phyloP scores from a whole-genome alignment of 202 grass and related monocot genomes.

The Carex arenaria region DNA sequence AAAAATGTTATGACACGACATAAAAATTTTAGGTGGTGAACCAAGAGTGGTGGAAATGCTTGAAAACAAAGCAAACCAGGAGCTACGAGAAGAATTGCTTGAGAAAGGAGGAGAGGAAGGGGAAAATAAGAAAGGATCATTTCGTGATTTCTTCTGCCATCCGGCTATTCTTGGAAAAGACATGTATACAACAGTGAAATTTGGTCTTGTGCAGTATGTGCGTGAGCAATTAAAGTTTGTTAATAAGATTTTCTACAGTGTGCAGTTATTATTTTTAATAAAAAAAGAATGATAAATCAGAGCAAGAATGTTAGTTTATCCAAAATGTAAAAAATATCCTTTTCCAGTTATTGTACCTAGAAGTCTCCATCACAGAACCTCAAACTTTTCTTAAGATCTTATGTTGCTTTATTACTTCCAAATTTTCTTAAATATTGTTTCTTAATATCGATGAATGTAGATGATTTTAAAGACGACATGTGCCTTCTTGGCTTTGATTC shows the following conservation, averaged over 20 bases:
- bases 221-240: conserved; percentile 19
- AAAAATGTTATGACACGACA: neutral
- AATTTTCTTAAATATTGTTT: conserved; percentile 1
- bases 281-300: neutral
- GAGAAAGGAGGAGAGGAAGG: conserved; percentile 21
- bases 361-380: neutral
- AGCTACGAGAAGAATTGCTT: conserved; percentile 50
- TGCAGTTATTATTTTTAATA: neutral
- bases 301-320: neutral
- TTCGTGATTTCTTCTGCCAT: conserved; percentile 44
- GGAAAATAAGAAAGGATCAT: conserved; percentile 8
- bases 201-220: conserved; percentile 93
- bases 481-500: conserved; percentile 70
- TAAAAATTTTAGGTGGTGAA: conserved; percentile 55
- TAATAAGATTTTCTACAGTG: neutral
- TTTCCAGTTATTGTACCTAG: neutral
- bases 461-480: conserved; percentile 90
- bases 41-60: conserved; percentile 54
- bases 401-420: neutral
- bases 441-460: conserved; percentile 24
- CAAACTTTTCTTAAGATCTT: neutral
- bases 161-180: conserved; percentile 54
- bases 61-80: conserved; percentile 49
- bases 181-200: conserved; percentile 77
- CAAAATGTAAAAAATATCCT: neutral